phyloP scores from a whole-genome alignment of 2,329 filamentous ascomycete genomes.

The Dothistroma septosporum region DNA sequence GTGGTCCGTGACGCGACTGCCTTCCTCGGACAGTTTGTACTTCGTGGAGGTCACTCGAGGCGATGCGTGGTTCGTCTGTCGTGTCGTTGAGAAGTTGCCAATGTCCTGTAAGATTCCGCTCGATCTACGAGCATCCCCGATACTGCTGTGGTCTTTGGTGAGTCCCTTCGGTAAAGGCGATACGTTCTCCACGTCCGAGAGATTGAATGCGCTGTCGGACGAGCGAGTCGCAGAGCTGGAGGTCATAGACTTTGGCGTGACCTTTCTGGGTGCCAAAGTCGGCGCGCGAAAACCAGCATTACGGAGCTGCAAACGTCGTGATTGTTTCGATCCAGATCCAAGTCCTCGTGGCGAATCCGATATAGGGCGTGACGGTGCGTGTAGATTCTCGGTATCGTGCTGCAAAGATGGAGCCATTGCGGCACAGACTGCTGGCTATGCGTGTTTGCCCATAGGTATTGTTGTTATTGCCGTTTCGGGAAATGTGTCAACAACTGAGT shows the following conservation, averaged over 20 bases:
- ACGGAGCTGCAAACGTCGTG: slow-evolving; percentile 33
- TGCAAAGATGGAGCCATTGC: neutral
- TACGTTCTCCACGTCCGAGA: slow-evolving; percentile 23
- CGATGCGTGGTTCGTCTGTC: slow-evolving; percentile 18
- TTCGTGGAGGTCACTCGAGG: slow-evolving; percentile 19
- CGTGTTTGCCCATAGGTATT: neutral
- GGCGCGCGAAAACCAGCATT: slow-evolving; percentile 35
- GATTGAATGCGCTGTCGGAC: slow-evolving; percentile 13
- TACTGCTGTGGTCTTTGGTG: slow-evolving; percentile 11
- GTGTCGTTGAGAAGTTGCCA: slow-evolving; percentile 19
- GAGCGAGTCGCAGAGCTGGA: slow-evolving; percentile 25
- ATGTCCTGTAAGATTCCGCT: slow-evolving; percentile 33
- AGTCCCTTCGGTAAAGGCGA: slow-evolving; percentile 18
- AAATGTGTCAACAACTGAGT: neutral
- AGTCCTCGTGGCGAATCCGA: neutral
- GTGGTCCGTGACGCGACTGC: slow-evolving; percentile 19
- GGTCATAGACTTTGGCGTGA: slow-evolving; percentile 28
- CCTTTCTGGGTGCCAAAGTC: slow-evolving; percentile 29
- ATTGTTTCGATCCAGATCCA: slow-evolving; percentile 20
- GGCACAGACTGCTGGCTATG: neutral
- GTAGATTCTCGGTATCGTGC: neutral
- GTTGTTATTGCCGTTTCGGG: neutral
- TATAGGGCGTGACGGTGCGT: neutral
- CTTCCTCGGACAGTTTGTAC: slow-evolving; percentile 16
- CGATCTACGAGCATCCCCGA: slow-evolving; percentile 22